Percentiles rank a stretch among this genome's conserved stretches.
phyloP scores from a whole-genome alignment of 2,329 filamentous ascomycete species.

The Dothidotthia symphoricarpi region DNA sequence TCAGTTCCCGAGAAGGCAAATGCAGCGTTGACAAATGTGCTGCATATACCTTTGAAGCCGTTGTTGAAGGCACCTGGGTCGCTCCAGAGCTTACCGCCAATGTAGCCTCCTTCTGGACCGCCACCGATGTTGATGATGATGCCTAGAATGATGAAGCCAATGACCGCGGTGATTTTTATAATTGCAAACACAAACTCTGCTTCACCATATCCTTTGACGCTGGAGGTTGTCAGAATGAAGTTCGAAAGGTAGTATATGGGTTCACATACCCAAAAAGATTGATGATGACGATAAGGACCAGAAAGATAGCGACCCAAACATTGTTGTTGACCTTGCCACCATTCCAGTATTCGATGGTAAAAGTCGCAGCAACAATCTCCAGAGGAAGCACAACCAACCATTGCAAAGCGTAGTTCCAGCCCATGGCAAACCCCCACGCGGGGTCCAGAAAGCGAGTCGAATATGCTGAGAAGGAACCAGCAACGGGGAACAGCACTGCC shows the following conservation, averaged over 20 bases:
- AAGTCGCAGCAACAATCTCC: constrained; percentile 81
- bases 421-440: constrained; percentile 93
- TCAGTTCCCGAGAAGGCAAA: constrained; percentile 76
- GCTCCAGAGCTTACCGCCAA: constrained; percentile 75
- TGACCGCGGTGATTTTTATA: constrained; percentile 80
- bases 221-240: constrained; percentile 52
- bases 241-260: background rate
- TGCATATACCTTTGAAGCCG: constrained; percentile 79
- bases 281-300: constrained; percentile 71
- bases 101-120: constrained; percentile 61
- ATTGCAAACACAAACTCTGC: constrained; percentile 85
- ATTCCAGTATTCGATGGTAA: constrained; percentile 82
- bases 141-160: constrained; percentile 85
- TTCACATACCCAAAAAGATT: constrained; percentile 52
- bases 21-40: constrained; percentile 72
- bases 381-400: constrained; percentile 82
- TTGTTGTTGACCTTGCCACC: constrained; percentile 44
- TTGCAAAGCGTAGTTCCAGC: constrained; percentile 89
- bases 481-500: constrained; percentile 84
- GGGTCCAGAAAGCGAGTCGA: constrained; percentile 91
- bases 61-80: constrained; percentile 81
- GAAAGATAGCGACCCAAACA: constrained; percentile 81
- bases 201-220: constrained; percentile 85
- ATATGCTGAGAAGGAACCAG: constrained; percentile 88
- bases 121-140: constrained; percentile 84